Conservation (phyloP, 2,329 filamentous ascomycete genomes). For the Trichoderma sp. region DNA sequence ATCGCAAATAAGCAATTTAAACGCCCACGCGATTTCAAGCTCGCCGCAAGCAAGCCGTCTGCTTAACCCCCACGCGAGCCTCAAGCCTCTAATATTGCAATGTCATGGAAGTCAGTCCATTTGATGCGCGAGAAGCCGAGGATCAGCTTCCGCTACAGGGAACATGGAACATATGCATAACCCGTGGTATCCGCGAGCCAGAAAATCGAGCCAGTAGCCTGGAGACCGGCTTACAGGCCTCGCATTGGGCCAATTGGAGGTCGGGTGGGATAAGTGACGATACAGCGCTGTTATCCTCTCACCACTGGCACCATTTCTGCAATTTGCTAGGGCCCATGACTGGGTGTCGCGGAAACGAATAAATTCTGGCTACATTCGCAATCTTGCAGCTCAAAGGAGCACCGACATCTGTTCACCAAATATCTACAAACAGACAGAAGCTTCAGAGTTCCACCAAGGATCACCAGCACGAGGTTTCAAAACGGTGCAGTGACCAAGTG, state of each 20-base stretch:
- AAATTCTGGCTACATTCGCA: not conserved
- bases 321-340: not conserved
- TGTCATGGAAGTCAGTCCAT: not conserved
- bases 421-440: not conserved
- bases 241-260: not conserved
- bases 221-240: not conserved
- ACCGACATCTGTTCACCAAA: not conserved
- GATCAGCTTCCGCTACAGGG: not conserved
- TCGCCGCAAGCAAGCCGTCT: slow-evolving; percentile 43
- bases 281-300: not conserved
- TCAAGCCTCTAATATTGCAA: slow-evolving; percentile 15
- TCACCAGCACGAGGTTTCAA: not conserved
- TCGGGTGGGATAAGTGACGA: not conserved
- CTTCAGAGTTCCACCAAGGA: not conserved
- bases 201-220: not conserved
- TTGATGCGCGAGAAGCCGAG: not conserved
- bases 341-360: not conserved
- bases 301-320: not conserved
- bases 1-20: slow-evolving; percentile 26
- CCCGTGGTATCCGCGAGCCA: not conserved
- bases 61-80: slow-evolving; percentile 38
- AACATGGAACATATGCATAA: not conserved
- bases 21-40: slow-evolving; percentile 44
- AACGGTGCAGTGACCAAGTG: not conserved
- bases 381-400: not conserved